phyloP scores from a whole-genome alignment of 2,329 filamentous ascomycete genomes.

The Ophiocordyceps polyrhachis-furcata region DNA sequence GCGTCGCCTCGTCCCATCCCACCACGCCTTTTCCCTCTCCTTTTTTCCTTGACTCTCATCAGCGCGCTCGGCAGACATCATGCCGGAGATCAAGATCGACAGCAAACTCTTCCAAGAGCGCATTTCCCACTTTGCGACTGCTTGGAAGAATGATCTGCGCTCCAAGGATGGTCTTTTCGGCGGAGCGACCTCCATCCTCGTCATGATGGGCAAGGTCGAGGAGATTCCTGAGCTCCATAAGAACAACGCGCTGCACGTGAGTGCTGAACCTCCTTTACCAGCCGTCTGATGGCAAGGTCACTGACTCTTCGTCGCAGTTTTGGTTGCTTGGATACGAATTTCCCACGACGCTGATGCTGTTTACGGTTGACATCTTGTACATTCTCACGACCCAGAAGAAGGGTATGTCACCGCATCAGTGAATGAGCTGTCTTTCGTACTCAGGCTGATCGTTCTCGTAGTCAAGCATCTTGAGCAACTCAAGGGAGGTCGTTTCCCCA shows the following conservation, averaged over 20 bases:
- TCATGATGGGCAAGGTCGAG: conserved; percentile 90
- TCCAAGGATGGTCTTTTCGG: conserved; percentile 69
- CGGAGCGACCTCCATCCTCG: conserved; percentile 69
- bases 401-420: conserved; percentile 32
- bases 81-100: conserved; percentile 87
- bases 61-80: conserved; percentile 22
- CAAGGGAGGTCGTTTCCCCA: conserved; percentile 77
- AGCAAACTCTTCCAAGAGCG: conserved; percentile 86
- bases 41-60: conserved; percentile 10
- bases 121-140: conserved; percentile 64
- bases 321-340: conserved; percentile 99
- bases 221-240: conserved; percentile 79
- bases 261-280: conserved; percentile 10
- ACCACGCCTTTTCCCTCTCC: not conserved
- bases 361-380: conserved; percentile 75
- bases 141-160: conserved; percentile 95
- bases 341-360: conserved; percentile 81
- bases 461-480: conserved; percentile 85
- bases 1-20: conserved; percentile 13
- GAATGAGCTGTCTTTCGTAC: not conserved
- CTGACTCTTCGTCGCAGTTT: conserved; percentile 38
- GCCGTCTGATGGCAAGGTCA: not conserved
- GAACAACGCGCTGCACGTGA: conserved; percentile 88
- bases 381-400: conserved; percentile 95
- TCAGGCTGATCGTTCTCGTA: conserved; percentile 25